phyloP scores from a whole-genome alignment of 768 basidiomycete species.

The Rhodotorula babjevae region DNA sequence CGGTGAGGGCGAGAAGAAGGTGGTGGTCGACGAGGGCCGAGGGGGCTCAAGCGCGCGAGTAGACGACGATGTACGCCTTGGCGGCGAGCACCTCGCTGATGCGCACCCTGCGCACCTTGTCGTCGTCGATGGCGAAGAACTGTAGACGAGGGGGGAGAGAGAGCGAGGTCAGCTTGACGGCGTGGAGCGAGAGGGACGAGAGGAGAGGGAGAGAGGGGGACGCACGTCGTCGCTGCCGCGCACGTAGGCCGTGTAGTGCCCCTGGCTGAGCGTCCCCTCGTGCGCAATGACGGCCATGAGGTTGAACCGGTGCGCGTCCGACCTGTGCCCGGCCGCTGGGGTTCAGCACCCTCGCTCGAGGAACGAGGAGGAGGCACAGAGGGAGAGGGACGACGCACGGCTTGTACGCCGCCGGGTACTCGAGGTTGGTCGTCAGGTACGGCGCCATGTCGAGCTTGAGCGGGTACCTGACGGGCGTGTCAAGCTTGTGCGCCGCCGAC shows the following conservation, averaged over 20 bases:
- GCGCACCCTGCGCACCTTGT: constrained; percentile 55
- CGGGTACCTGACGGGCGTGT: constrained; percentile 74
- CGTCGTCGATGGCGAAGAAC: constrained; percentile 95
- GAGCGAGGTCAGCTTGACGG: not conserved
- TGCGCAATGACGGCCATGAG: constrained; percentile 90
- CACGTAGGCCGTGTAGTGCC: constrained; percentile 86
- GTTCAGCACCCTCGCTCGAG: no score
- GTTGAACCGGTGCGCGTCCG: constrained; percentile 74
- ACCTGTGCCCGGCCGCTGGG: not conserved
- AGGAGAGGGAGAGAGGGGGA: constrained; percentile 3
- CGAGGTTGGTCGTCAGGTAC: constrained; percentile 52
- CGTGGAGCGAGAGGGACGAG: not conserved
- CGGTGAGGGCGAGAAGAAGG: not conserved
- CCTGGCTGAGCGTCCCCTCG: constrained; percentile 80
- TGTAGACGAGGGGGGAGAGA: constrained; percentile 44
- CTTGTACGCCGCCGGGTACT: constrained; percentile 27
- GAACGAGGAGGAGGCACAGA: not conserved
- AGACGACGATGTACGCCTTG: constrained; percentile 36
- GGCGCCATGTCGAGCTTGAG: constrained; percentile 80
- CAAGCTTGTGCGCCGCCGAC: constrained; percentile 63
- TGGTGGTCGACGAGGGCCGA: not conserved
- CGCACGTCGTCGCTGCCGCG: constrained; percentile 77
- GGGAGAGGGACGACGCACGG: not conserved
- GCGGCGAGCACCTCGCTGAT: constrained; percentile 27
- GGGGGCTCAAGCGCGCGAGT: constrained; percentile 13